These are phyloP conservation scores for Ceriops tagal DNA, from an alignment of 345 rosid species.

Conservation along the genomic window DNA sequence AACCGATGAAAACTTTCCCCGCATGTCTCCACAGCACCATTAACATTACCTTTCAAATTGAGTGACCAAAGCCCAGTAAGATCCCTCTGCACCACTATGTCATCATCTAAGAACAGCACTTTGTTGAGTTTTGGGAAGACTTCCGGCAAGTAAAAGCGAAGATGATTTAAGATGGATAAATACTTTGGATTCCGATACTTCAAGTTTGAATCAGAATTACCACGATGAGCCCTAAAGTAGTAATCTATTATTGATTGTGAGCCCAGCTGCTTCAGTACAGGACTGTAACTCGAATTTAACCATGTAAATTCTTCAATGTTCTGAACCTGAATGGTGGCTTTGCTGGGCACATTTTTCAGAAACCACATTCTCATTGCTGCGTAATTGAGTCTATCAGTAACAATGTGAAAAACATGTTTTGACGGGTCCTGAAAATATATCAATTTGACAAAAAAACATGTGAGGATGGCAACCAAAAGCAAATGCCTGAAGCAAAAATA, in stretches of 20 bases:
- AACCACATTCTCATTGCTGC: constrained; percentile 99
- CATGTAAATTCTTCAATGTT: constrained; percentile 86
- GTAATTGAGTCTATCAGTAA: constrained; percentile 90
- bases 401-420: constrained; percentile 88
- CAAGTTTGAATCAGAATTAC: constrained; percentile 70
- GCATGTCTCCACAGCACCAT: constrained; percentile 99
- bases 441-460: constrained; percentile 19
- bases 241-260: constrained; percentile 85
- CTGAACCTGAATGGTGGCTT: constrained; percentile 86
- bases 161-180: constrained; percentile 91
- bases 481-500: background rate
- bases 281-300: constrained; percentile 95
- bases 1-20: constrained; percentile 95
- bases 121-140: constrained; percentile 87
- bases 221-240: constrained; percentile 79
- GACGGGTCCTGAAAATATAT: constrained; percentile 65
- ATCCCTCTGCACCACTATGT: constrained; percentile 91
- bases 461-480: constrained; percentile 6
- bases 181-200: constrained; percentile 97
- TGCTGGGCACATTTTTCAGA: constrained; percentile 72
- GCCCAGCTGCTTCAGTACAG: constrained; percentile 88
- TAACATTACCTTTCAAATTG: constrained; percentile 89
- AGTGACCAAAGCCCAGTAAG: constrained; percentile 78
- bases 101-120: constrained; percentile 92
- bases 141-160: constrained; percentile 95